Evolutionary conservation across 306 rosid genomes (phyloP).

Genomic region (Pachyrhizus erosus): DNA sequence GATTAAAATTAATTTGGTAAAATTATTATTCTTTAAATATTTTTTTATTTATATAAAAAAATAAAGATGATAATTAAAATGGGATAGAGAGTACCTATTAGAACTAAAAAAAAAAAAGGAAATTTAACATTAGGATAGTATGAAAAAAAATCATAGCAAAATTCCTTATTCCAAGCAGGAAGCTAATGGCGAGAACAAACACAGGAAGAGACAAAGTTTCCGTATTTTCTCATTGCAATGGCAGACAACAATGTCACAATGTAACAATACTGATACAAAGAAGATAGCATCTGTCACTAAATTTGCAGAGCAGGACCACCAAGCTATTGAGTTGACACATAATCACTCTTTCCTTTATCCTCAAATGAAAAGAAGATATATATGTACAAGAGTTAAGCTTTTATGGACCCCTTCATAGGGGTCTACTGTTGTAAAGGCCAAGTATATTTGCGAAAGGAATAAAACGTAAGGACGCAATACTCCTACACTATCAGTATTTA

Average conservation of each 20-base stretch:
- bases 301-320: not conserved
- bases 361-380: conserved; percentile 25
- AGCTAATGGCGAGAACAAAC: not conserved
- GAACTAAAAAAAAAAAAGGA: not conserved
- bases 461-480: not conserved
- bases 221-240: not conserved
- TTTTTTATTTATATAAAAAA: too few relatives aligned
- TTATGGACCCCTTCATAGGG: conserved; percentile 1
- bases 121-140: too few relatives aligned
- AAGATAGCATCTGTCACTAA: not conserved
- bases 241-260: not conserved
- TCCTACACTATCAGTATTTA: not conserved
- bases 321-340: not conserved
- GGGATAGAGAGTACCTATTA: too few relatives aligned
- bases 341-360: conserved; percentile 17
- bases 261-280: not conserved
- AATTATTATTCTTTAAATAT: too few relatives aligned
- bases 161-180: not conserved
- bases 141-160: not conserved
- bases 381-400: conserved; percentile 32
- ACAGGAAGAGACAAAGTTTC: not conserved
- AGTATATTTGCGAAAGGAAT: not conserved
- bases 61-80: too few relatives aligned
- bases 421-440: not conserved
- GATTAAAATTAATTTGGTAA: too few relatives aligned